Evolutionary conservation across 2,329 filamentous ascomycete genomes (phyloP).

Genomic region (Stemphylium lycopersici): DNA sequence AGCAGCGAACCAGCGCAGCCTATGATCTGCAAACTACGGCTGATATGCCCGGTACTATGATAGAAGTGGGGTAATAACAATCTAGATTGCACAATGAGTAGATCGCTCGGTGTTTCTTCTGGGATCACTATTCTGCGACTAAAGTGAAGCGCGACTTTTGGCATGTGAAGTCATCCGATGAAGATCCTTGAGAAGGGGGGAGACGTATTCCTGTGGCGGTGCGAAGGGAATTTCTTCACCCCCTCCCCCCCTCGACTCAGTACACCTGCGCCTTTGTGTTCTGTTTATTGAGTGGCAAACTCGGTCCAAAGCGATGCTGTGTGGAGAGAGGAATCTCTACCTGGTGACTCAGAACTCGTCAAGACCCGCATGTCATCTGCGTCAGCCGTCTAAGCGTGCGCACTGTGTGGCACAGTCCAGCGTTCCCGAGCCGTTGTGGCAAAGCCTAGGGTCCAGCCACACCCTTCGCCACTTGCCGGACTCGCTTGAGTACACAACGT

Average conservation of each 20-base stretch:
- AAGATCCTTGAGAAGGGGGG: neutral
- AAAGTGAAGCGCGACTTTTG: slow-evolving; percentile 1
- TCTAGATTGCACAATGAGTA: slow-evolving; percentile 2
- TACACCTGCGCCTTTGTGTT: slow-evolving; percentile 5
- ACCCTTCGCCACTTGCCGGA: slow-evolving; percentile 10
- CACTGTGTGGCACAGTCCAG: slow-evolving; percentile 9
- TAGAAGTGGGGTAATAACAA: slow-evolving; percentile 7
- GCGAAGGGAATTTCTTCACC: neutral
- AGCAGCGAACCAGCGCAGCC: neutral
- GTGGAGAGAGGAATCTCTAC: neutral
- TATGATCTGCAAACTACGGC: slow-evolving; percentile 14
- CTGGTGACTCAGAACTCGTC: slow-evolving; percentile 7
- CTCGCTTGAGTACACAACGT: slow-evolving; percentile 14
- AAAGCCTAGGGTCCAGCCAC: slow-evolving; percentile 14
- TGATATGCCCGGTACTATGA: neutral
- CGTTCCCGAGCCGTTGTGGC: slow-evolving; percentile 19
- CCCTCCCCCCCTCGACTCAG: neutral
- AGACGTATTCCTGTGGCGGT: slow-evolving; percentile 15
- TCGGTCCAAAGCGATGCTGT: neutral
- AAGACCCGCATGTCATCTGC: slow-evolving; percentile 2
- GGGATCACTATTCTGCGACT: neutral
- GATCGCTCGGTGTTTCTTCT: slow-evolving; percentile 4
- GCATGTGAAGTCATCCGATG: slow-evolving; percentile 3
- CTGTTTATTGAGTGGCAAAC: slow-evolving; percentile 1
- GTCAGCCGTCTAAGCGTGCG: slow-evolving; percentile 4